Evolutionary conservation across 148 eudicot genomes (phyloP), one percentile per base, ranked within the genome.

Genomic region (Spergularia bocconei): DNA sequence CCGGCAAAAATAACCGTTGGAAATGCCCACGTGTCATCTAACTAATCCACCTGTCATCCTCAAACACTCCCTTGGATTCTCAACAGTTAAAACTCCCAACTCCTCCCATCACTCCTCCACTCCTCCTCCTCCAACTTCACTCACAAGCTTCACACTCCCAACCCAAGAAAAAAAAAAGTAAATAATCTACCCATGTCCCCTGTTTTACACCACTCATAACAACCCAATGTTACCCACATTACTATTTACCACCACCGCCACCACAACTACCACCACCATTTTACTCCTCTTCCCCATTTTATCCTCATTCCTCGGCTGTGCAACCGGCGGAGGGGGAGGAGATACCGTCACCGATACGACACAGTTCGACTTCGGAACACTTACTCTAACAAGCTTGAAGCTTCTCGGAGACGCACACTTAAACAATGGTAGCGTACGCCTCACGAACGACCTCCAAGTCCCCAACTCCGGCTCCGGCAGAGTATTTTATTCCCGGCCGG

Each of bases 381-480:
- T 93, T 0, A 88, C 98, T 0, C 78, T 93, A 0, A 74, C 82
- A 15, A 84, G 87, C 71, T 71, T 93, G 21, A 91, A 87, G 75
- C 86, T 93, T 13, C 78, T 91, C 16, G 98, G 98, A 11, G 98
- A 93, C 60, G 94, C 98, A 23, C 98, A 91, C 81, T 72, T 85
- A 56, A 82, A 78, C 77, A 88, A 93, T 72, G 86, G 80, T 1
- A 88, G 84, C 74, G 82, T 93, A 2, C 74, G 75, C 29, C 94
- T 93, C 74, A 91, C 97, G 0, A 84, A 85, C 0, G 94, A 91
- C 79, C 85, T 93, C 65, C 17, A 86, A 44, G 97, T 93, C 33
- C 97, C 98, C 8, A 88, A 82, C 76, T 89, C 98, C 67, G 94
- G 94, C 19, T 82, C 97, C 63, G 97, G 98, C 8, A 68, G 79